Conservation (phyloP, 2,329 filamentous ascomycete genomes). For the Bipolaris bicolor region DNA sequence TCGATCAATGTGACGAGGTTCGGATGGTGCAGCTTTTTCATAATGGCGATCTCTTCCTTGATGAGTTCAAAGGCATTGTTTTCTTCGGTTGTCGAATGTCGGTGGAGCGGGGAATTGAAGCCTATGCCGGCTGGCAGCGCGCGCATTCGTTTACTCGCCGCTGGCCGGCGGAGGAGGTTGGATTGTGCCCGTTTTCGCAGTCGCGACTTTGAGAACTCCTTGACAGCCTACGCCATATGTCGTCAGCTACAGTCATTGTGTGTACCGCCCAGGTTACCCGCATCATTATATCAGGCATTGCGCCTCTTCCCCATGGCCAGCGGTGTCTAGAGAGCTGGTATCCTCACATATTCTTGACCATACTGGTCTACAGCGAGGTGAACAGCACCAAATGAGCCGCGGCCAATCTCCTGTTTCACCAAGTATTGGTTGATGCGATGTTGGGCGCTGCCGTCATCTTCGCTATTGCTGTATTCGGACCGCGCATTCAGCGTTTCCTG, state of each 20-base stretch:
- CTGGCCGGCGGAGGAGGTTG: constrained; percentile 75
- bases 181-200: constrained; percentile 90
- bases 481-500: constrained; percentile 91
- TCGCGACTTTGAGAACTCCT: constrained; percentile 94
- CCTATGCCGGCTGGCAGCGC: constrained; percentile 60
- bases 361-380: constrained; percentile 89
- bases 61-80: constrained; percentile 84
- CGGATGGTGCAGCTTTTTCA: constrained; percentile 96
- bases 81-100: constrained; percentile 62
- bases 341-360: constrained; percentile 86
- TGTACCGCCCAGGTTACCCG: constrained; percentile 29
- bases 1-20: constrained; percentile 95
- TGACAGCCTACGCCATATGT: constrained; percentile 72
- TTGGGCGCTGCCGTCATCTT: constrained; percentile 78
- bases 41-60: constrained; percentile 95
- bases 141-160: constrained; percentile 59
- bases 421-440: constrained; percentile 94
- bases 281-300: constrained; percentile 24
- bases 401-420: constrained; percentile 94
- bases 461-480: constrained; percentile 84
- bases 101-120: constrained; percentile 69
- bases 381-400: constrained; percentile 93
- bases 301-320: constrained; percentile 6
- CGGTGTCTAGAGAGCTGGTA: constrained; percentile 27
- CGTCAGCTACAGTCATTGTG: constrained; percentile 37